A percentile compares a stretch with the other conserved stretches of the same genome.
Evolutionary conservation across 164 flowering plant genomes (phyloP).

Genomic region (Aristolochia fimbriata): DNA sequence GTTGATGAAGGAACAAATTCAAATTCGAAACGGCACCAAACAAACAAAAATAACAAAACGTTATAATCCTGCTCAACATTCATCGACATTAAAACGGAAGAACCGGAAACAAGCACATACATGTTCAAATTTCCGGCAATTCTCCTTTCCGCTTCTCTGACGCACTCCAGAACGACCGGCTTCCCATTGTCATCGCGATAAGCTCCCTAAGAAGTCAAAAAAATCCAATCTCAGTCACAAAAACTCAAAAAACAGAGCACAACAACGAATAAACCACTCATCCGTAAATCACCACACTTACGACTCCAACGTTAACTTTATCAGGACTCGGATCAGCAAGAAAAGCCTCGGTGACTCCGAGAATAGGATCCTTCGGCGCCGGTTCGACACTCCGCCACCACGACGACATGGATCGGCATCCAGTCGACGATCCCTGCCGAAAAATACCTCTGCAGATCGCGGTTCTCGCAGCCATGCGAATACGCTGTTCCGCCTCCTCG

Average conservation of each 20-base stretch:
- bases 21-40: not conserved
- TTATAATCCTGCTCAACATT: not conserved
- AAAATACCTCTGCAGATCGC: slow-evolving; percentile 17
- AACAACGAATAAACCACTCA: not conserved
- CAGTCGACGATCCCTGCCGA: slow-evolving; percentile 9
- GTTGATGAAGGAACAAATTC: not conserved
- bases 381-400: slow-evolving; percentile 84
- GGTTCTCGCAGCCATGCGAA: slow-evolving; percentile 32
- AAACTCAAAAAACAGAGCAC: not conserved
- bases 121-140: slow-evolving; percentile 75
- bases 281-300: slow-evolving; percentile 17
- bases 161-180: slow-evolving; percentile 92
- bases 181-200: slow-evolving; percentile 94
- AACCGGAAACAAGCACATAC: slow-evolving; percentile 28
- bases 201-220: slow-evolving; percentile 53
- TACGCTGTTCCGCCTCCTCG: no score
- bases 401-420: slow-evolving; percentile 56
- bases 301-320: slow-evolving; percentile 94
- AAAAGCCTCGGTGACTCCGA: slow-evolving; percentile 92
- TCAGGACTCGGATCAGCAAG: slow-evolving; percentile 71
- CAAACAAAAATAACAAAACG: not conserved
- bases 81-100: not conserved
- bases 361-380: slow-evolving; percentile 87
- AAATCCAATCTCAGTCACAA: not conserved
- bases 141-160: slow-evolving; percentile 82